Evolutionary conservation across 805 yeast genomes (phyloP).

Genomic region (Candida tallmaniae): DNA sequence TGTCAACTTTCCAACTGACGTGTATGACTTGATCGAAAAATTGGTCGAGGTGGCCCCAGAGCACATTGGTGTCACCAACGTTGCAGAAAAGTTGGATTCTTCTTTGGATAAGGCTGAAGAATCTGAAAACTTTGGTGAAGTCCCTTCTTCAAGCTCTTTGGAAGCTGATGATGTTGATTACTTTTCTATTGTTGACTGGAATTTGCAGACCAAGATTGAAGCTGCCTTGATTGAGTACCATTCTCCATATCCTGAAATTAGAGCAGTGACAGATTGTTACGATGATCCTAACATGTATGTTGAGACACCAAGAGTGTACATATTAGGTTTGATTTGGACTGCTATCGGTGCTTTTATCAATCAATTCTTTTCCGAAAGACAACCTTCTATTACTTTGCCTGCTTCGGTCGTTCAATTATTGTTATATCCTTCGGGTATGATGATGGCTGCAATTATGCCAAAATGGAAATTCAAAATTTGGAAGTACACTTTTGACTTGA

Average conservation of each 20-base stretch:
- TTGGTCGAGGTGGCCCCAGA: slow-evolving; percentile 10
- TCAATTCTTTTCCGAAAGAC: slow-evolving; percentile 53
- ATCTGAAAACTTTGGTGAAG: slow-evolving; percentile 3
- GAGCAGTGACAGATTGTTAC: slow-evolving; percentile 57
- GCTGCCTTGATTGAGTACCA: slow-evolving; percentile 40
- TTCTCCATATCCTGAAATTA: slow-evolving; percentile 63
- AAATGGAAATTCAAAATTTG: slow-evolving; percentile 25
- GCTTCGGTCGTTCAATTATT: slow-evolving; percentile 44
- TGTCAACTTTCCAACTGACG: slow-evolving; percentile 28
- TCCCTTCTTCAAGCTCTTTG: slow-evolving; percentile 8
- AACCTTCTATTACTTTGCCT: slow-evolving; percentile 44
- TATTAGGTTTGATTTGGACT: slow-evolving; percentile 48
- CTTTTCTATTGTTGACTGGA: slow-evolving; percentile 22
- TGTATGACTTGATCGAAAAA: slow-evolving; percentile 20
- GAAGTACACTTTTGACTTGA: slow-evolving; percentile 27
- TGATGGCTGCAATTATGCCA: slow-evolving; percentile 39
- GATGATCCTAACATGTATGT: slow-evolving; percentile 49
- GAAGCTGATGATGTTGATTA: slow-evolving; percentile 26
- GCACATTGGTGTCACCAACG: not conserved
- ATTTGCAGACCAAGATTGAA: slow-evolving; percentile 32
- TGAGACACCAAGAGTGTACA: slow-evolving; percentile 55
- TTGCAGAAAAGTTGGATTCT: slow-evolving; percentile 1
- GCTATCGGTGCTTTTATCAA: slow-evolving; percentile 51
- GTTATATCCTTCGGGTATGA: slow-evolving; percentile 41
- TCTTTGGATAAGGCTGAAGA: slow-evolving; percentile 1